Evolutionary conservation across 768 basidiomycete genomes (phyloP), one percentile per base, ranked within the genome.

Genomic region (Suillus subluteus): DNA sequence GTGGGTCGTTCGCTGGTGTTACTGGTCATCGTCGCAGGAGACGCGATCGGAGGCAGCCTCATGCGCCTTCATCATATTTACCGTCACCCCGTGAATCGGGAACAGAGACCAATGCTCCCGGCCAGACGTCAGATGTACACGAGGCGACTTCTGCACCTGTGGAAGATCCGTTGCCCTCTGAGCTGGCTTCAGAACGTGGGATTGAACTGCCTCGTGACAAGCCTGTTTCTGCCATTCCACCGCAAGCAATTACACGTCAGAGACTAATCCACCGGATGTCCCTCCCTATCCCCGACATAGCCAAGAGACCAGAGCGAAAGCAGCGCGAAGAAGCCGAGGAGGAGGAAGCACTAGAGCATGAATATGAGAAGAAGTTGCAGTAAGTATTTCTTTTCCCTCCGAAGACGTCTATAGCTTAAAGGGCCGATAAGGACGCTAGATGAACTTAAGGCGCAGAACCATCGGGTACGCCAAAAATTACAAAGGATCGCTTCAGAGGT

Each of bases 391-490:
- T 32, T 32, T n/a, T 43, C 16, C 37, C 46, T 67, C 13, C 30
- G n/a, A 40, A 21, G 44, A 18, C 18, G 18, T 30, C 4, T 44
- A 46, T 52, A 50, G 40, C 58, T 52, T 69, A 35, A 68, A 48
- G 35, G 59, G 48, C 35, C 64, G 1, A 44, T 9, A 70, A 93
- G 92, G 64, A 78, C 89, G 18, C 77, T 94, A 37, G 86, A 88
- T 62, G 86, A 88, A 59, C 76, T 86, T 13, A 79, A 80, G 62
- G 76, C 81, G 15, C 87, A 91, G 71, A 94, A 94, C 67, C 83
- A 87, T 65, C 82, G 87, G 63, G 86, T 90, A 46, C 86, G 91
- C 41, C 88, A 91, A 70, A 80, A 91, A 35, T 79, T 92, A 35
- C 88, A 91, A 70, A 85, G 86, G 64, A 82, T 92, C 63, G 86